phyloP scores from a whole-genome alignment of 352 stramenopile species.

The Globisporangium recalcitrans region DNA sequence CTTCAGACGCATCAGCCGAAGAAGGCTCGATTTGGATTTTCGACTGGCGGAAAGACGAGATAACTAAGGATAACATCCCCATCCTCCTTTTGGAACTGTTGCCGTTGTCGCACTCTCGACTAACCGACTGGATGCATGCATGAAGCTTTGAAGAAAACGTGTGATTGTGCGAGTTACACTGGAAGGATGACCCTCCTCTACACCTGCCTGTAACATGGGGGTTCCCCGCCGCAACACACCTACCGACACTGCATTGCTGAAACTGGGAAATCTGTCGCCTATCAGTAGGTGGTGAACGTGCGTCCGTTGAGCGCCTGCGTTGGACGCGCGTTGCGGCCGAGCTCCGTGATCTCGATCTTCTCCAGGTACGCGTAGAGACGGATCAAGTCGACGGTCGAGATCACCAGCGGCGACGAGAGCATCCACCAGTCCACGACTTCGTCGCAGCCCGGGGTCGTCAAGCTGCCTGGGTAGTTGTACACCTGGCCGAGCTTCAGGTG shows the following conservation, averaged over 20 bases:
- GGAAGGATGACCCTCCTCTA: no score
- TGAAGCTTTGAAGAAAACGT: background rate
- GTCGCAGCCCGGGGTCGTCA: slow-evolving; percentile 28
- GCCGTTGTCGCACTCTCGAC: background rate
- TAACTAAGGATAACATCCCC: no score
- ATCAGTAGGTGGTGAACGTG: slow-evolving; percentile 6
- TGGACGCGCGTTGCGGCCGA: slow-evolving; percentile 23
- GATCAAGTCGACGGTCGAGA: slow-evolving; percentile 12
- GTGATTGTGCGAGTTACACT: background rate
- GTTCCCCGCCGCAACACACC: no score
- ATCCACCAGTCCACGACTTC: slow-evolving; percentile 40
- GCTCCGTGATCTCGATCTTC: slow-evolving; percentile 22
- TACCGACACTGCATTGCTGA: background rate
- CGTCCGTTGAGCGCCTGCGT: slow-evolving; percentile 25
- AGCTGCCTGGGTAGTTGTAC: slow-evolving; percentile 33
- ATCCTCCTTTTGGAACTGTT: background rate
- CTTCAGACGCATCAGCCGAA: background rate
- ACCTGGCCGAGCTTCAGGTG: background rate
- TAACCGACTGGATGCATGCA: background rate
- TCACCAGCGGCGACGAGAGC: slow-evolving; percentile 20
- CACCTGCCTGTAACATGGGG: no score
- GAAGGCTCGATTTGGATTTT: background rate
- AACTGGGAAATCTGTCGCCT: background rate
- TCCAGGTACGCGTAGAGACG: slow-evolving; percentile 15
- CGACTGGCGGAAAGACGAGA: no score